phyloP scores from a whole-genome alignment of 192 early-diverging fungal genomes.

The Diversispora epigaea region DNA sequence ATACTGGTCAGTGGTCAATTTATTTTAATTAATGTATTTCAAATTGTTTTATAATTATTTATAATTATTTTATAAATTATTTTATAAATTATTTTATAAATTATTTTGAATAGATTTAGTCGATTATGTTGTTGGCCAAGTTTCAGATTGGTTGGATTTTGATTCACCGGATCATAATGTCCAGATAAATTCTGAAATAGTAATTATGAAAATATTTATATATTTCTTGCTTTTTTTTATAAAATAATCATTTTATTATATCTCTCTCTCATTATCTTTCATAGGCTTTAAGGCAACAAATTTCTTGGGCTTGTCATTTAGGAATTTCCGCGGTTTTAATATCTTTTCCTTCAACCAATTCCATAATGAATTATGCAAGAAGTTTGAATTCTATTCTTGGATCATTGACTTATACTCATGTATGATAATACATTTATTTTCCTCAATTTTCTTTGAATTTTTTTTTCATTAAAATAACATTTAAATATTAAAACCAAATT shows the following conservation, averaged over 20 bases:
- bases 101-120: constrained; percentile 33
- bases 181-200: constrained; percentile 59
- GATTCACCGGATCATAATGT: constrained; percentile 48
- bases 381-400: constrained; percentile 11
- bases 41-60: background rate
- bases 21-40: background rate
- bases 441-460: constrained; percentile 37
- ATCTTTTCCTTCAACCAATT: constrained; percentile 37
- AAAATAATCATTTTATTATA: background rate
- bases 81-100: background rate
- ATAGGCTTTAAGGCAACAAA: constrained; percentile 58
- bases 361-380: constrained; percentile 60
- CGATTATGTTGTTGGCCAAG: constrained; percentile 45
- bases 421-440: background rate
- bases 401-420: background rate
- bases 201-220: constrained; percentile 2
- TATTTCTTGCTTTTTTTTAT: background rate
- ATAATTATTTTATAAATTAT: constrained; percentile 8
- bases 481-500: background rate
- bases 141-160: constrained; percentile 57
- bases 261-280: background rate
- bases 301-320: constrained; percentile 70
- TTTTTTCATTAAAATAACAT: constrained; percentile 37
- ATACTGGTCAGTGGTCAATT: constrained; percentile 32
- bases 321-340: constrained; percentile 62